Percentiles rank a stretch among this genome's conserved stretches.
Conservation (phyloP, 192 early-diverging fungal genomes). For the Backusella parvicylindrica region DNA sequence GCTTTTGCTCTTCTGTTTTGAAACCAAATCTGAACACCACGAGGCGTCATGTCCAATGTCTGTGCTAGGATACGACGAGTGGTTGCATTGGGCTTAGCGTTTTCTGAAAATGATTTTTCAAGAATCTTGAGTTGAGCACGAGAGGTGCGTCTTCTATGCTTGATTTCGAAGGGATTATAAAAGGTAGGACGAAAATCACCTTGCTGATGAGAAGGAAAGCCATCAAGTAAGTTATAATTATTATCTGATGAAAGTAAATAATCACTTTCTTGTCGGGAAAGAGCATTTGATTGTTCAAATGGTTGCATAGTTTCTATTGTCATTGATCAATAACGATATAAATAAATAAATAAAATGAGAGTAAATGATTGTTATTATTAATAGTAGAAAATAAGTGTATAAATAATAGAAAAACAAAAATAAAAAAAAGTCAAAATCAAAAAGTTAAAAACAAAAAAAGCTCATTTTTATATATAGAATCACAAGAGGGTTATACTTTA, state of each 20-base stretch:
- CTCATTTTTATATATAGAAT: background rate
- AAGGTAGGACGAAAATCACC: slow-evolving; percentile 64
- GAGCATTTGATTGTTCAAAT: background rate
- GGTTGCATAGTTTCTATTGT: slow-evolving; percentile 3
- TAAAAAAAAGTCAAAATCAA: background rate
- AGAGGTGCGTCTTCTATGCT: slow-evolving; percentile 70
- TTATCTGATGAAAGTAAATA: background rate
- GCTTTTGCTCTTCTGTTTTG: slow-evolving; percentile 87
- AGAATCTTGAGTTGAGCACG: slow-evolving; percentile 68
- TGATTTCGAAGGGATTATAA: slow-evolving; percentile 76
- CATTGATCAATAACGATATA: background rate
- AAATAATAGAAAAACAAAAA: background rate
- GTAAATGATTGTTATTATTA: background rate
- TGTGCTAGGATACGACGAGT: slow-evolving; percentile 58
- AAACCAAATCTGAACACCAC: slow-evolving; percentile 85
- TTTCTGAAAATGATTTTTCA: slow-evolving; percentile 61
- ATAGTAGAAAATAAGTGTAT: background rate
- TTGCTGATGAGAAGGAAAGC: background rate
- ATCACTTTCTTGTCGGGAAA: background rate
- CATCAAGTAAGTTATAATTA: slow-evolving; percentile 1
- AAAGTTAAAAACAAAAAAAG: background rate
- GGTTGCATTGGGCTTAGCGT: slow-evolving; percentile 61
- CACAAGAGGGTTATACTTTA: background rate
- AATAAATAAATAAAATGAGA: background rate
- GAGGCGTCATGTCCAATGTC: slow-evolving; percentile 64